phyloP scores from a whole-genome alignment of 108 stramenopile species.

The Nannochloropsis gaditana region DNA sequence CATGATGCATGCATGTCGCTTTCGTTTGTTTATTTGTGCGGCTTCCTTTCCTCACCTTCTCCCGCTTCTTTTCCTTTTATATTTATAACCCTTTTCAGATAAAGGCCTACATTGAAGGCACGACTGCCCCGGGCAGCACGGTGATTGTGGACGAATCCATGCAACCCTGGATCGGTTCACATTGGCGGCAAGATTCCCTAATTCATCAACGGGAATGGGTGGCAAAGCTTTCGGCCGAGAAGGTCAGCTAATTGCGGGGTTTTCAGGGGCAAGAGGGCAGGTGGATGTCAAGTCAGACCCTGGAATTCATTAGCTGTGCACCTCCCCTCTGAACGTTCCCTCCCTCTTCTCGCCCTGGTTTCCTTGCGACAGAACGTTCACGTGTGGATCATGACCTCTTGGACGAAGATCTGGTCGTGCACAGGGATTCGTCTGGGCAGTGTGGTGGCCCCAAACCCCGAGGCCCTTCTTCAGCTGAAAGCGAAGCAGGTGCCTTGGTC shows the following conservation, averaged over 20 bases:
- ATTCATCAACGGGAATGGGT: slow-evolving; percentile 38
- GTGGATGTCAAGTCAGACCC: too few species aligned
- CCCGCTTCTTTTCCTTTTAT: too few species aligned
- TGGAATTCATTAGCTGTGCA: too few species aligned
- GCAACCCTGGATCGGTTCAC: slow-evolving; percentile 47
- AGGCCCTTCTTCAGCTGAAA: slow-evolving; percentile 33
- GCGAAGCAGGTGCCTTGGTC: slow-evolving; percentile 54
- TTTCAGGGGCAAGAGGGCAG: too few species aligned
- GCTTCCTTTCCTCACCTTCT: too few species aligned
- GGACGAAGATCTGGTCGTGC: slow-evolving; percentile 49
- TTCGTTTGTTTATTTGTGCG: too few species aligned
- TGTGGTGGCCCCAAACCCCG: slow-evolving; percentile 44
- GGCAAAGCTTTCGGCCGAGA: slow-evolving; percentile 22
- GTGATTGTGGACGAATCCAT: slow-evolving; percentile 51
- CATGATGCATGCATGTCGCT: too few species aligned
- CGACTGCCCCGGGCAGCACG: slow-evolving; percentile 34
- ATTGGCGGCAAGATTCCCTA: slow-evolving; percentile 40
- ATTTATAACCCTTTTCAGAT: neutral
- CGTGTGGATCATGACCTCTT: slow-evolving; percentile 48
- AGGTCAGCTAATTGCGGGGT: too few species aligned
- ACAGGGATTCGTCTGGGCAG: slow-evolving; percentile 44
- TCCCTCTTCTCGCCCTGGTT: neutral
- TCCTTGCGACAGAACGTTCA: slow-evolving; percentile 26
- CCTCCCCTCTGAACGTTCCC: neutral
- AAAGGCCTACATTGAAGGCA: slow-evolving; percentile 42